Conservation (phyloP, 345 rosid species). For the Rhodamnia rubescens region DNA sequence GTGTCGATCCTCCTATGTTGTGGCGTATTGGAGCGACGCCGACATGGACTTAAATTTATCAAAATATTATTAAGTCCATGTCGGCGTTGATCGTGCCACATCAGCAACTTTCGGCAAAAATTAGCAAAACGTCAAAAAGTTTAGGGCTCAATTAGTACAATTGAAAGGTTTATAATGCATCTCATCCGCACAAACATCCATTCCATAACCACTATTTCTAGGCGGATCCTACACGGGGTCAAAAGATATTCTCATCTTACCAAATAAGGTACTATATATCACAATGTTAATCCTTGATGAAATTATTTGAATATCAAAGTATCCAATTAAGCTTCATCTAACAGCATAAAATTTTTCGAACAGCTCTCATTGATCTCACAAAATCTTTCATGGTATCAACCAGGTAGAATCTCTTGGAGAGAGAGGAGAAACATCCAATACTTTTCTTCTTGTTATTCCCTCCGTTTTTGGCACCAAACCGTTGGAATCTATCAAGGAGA, state of each 20-base stretch:
- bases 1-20: no score
- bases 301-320: background rate
- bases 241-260: background rate
- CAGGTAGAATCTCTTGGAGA: background rate
- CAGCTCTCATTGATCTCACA: accelerated
- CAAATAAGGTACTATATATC: background rate
- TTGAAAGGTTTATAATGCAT: background rate
- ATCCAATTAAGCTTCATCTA: background rate
- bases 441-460: background rate
- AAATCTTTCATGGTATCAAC: background rate
- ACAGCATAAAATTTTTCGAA: background rate
- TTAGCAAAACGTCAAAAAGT: no score
- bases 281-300: no score
- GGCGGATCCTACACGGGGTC: background rate
- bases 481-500: background rate
- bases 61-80: no score
- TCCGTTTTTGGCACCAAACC: background rate
- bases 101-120: no score
- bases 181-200: background rate
- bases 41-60: no score
- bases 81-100: no score
- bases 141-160: no score
- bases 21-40: background rate
- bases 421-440: background rate
- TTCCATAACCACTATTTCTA: background rate